Evolutionary conservation across 306 rosid species (phyloP).

Genomic region (Glycine soja): DNA sequence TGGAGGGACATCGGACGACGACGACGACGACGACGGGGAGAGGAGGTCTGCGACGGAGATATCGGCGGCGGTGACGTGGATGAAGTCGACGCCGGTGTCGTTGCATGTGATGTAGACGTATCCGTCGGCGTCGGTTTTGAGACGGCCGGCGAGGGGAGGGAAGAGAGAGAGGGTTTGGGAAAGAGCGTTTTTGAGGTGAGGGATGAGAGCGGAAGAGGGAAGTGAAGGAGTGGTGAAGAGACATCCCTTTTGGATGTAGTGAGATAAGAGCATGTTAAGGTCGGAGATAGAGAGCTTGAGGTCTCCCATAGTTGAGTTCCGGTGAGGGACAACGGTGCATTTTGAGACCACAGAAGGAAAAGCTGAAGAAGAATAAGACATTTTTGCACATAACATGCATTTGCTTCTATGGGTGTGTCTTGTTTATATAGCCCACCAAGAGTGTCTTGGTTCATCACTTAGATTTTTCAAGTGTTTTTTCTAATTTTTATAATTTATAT

Average conservation of each 20-base stretch:
- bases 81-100: constrained; percentile 76
- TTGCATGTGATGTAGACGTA: constrained; percentile 70
- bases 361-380: constrained; percentile 32
- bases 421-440: not conserved
- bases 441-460: not conserved
- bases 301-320: constrained; percentile 52
- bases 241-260: constrained; percentile 87
- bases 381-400: not conserved
- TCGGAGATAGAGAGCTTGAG: constrained; percentile 84
- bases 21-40: constrained; percentile 45
- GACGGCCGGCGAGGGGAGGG: constrained; percentile 83
- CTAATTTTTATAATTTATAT: too few relatives aligned
- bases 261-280: constrained; percentile 83
- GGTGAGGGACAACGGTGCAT: constrained; percentile 66
- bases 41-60: constrained; percentile 56
- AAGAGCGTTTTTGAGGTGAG: constrained; percentile 58
- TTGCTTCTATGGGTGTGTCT: not conserved
- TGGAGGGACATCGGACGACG: constrained; percentile 51
- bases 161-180: constrained; percentile 69
- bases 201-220: constrained; percentile 46
- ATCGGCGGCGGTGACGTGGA: constrained; percentile 56
- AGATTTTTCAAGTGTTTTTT: too few relatives aligned
- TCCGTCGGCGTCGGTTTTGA: constrained; percentile 60
- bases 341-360: constrained; percentile 48
- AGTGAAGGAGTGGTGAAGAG: constrained; percentile 63